Evolutionary conservation across 331 rosid species (phyloP).

Genomic region (Saraca asoca): DNA sequence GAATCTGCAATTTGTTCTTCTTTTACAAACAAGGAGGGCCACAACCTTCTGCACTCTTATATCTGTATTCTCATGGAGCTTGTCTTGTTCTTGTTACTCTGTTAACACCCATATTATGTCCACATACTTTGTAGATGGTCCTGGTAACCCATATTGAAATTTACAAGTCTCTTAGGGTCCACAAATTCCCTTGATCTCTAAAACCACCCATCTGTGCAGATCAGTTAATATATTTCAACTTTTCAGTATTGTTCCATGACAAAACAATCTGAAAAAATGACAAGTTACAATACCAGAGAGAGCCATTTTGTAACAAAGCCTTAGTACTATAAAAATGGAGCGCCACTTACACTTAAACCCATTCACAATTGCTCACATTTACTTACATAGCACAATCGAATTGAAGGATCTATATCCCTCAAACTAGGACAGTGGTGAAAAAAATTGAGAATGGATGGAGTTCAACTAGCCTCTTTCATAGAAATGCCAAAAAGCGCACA

Average conservation of each 20-base stretch:
- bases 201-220: constrained; percentile 5
- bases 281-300: neutral
- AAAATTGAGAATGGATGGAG: too few relatives aligned
- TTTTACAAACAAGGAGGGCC: constrained; percentile 24
- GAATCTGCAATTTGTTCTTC: constrained; percentile 20
- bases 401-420: too few relatives aligned
- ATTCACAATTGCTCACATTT: too few relatives aligned
- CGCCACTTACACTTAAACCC: too few relatives aligned
- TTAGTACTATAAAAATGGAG: too few relatives aligned
- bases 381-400: too few relatives aligned
- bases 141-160: neutral
- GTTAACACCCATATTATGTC: constrained; percentile 15
- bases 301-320: too few relatives aligned
- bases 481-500: neutral
- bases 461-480: neutral
- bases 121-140: neutral
- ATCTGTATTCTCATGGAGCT: constrained; percentile 2
- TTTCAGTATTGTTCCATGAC: constrained; percentile 4
- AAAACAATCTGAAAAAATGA: constrained; percentile 6
- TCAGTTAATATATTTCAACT: neutral
- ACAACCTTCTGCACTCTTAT: constrained; percentile 27
- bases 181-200: constrained; percentile 8
- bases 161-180: constrained; percentile 6
- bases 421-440: too few relatives aligned
- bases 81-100: constrained; percentile 18